Evolutionary conservation across 441 rosid species (phyloP).

Genomic region (Aquilaria agallochum): DNA sequence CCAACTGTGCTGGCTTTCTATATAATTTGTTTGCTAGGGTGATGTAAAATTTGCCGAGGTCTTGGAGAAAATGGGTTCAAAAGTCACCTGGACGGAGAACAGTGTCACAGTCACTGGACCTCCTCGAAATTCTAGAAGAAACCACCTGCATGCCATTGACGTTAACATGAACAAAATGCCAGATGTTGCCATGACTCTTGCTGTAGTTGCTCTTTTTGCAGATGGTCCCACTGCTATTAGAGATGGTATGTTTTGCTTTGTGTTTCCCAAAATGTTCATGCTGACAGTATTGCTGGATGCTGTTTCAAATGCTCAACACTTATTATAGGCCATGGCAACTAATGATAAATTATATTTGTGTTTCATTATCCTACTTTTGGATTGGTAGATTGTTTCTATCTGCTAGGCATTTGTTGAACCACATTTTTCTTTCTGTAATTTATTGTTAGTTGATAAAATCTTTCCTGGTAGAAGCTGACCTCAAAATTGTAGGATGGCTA

Average conservation of each 20-base stretch:
- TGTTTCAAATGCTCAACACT: too few relatives aligned
- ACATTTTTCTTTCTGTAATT: too few relatives aligned
- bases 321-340: too few relatives aligned
- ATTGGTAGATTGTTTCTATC: too few relatives aligned
- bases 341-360: too few relatives aligned
- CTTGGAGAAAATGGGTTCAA: slow-evolving; percentile 92
- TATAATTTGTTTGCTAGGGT: slow-evolving; percentile 40
- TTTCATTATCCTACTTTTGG: too few relatives aligned
- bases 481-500: too few relatives aligned
- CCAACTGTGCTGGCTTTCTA: too few relatives aligned
- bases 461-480: too few relatives aligned
- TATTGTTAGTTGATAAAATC: too few relatives aligned
- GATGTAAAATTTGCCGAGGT: slow-evolving; percentile 95
- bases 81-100: slow-evolving; percentile 87
- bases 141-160: slow-evolving; percentile 70
- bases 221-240: slow-evolving; percentile 95
- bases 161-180: slow-evolving; percentile 99
- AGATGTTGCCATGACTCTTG: slow-evolving; percentile 98
- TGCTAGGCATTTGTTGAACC: too few relatives aligned
- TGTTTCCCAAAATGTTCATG: background rate
- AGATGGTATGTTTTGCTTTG: slow-evolving; percentile 54
- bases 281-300: background rate
- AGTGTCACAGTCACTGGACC: slow-evolving; percentile 92
- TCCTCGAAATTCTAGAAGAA: slow-evolving; percentile 62
- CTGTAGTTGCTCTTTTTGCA: slow-evolving; percentile 91